A percentile compares a stretch with the other conserved stretches of the same genome.
Evolutionary conservation across 2,329 filamentous ascomycete genomes (phyloP).

Genomic region (Myriosclerotinia curreyana): DNA sequence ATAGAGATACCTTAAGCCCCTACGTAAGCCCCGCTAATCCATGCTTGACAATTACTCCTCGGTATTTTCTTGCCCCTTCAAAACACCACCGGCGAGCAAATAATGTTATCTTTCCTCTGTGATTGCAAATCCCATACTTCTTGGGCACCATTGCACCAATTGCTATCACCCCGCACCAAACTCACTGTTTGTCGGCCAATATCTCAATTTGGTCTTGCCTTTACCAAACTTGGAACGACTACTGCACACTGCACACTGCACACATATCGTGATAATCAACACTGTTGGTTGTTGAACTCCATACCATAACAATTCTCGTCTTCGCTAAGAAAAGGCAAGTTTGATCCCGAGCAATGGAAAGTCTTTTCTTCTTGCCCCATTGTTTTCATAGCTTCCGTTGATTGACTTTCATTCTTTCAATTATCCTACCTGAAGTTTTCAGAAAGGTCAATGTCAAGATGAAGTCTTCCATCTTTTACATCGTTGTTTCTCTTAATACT

Average conservation of each 20-base stretch:
- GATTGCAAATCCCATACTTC: neutral
- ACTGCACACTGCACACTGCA: conserved; percentile 14
- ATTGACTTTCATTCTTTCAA: neutral
- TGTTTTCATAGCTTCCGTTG: neutral
- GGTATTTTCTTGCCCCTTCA: neutral
- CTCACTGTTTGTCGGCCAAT: neutral
- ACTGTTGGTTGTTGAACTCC: neutral
- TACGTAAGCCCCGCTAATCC: neutral
- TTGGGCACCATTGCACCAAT: no score
- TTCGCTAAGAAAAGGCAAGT: conserved; percentile 5
- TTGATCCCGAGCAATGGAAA: neutral
- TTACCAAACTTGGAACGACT: neutral
- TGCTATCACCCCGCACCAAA: no score
- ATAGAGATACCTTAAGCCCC: neutral
- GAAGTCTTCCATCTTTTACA: neutral
- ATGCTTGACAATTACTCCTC: neutral
- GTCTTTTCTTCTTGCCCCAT: neutral
- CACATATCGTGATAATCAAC: neutral
- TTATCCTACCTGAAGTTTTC: neutral
- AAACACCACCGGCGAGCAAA: neutral
- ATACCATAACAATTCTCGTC: neutral
- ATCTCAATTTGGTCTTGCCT: conserved; percentile 2
- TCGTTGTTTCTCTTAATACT: neutral
- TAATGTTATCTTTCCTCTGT: neutral
- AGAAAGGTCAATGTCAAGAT: conserved; percentile 12